Percentiles rank a stretch among this genome's conserved stretches.
These are phyloP conservation scores for Trichophyton simii DNA, from an alignment of 2,329 filamentous ascomycete genomes.

Conservation along the genomic window DNA sequence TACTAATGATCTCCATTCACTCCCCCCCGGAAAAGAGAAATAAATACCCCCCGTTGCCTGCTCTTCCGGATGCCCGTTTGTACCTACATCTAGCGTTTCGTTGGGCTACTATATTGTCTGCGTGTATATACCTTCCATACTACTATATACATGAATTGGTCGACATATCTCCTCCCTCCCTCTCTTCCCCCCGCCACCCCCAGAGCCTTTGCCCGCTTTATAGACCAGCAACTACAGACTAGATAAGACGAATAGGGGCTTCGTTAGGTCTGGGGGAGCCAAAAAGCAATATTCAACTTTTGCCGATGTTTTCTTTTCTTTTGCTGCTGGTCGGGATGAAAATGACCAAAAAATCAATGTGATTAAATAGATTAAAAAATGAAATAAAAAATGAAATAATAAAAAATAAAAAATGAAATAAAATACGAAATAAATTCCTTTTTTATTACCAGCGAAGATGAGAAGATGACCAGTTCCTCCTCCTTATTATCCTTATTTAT, in stretches of 20 bases:
- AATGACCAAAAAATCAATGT: not conserved
- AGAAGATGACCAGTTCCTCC: not conserved
- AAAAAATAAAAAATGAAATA: not conserved
- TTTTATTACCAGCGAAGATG: not conserved
- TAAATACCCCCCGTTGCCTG: not conserved
- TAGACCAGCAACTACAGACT: not conserved
- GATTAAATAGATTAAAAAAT: not conserved
- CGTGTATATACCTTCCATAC: not conserved
- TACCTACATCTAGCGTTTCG: not conserved
- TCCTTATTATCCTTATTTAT: not conserved
- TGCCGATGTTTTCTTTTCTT: not conserved
- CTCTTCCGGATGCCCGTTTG: not conserved
- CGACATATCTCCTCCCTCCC: not conserved
- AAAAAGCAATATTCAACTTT: slow-evolving; percentile 4
- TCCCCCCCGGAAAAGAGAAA: not conserved
- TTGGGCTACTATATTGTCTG: not conserved
- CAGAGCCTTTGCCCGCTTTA: not conserved
- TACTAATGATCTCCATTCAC: not conserved
- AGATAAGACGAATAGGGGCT: not conserved
- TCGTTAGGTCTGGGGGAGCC: not conserved
- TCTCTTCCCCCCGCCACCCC: not conserved
- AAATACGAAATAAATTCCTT: not conserved
- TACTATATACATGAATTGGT: not conserved
- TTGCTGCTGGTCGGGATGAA: not conserved
- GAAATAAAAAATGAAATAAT: not conserved